These are phyloP conservation scores for Xylariaceae sp. DNA, from an alignment of 2,329 filamentous ascomycete genomes.

Conservation along the genomic window DNA sequence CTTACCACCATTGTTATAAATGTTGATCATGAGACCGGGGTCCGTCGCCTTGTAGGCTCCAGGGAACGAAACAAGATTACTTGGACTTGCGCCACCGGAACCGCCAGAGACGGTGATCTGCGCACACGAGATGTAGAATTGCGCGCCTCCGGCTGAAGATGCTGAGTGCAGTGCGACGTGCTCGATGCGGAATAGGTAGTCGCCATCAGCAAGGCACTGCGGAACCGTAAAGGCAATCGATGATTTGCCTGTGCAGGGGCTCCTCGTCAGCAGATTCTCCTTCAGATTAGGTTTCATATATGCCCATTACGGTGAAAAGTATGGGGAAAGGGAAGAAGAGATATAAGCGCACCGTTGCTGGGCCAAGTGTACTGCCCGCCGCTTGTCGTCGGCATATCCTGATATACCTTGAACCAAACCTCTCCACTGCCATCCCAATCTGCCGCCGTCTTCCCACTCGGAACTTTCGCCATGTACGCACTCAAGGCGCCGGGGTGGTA, in stretches of 20 bases:
- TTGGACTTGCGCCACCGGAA: conserved; percentile 20
- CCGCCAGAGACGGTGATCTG: conserved; percentile 31
- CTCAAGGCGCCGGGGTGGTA: conserved; percentile 36
- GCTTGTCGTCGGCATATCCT: conserved; percentile 32
- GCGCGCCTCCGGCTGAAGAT: conserved; percentile 26
- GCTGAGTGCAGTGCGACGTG: conserved; percentile 32
- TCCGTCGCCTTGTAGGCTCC: conserved; percentile 34
- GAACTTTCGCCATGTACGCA: conserved; percentile 38
- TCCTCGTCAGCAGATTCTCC: neutral
- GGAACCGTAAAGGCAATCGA: conserved; percentile 29
- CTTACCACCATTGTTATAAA: conserved; percentile 26
- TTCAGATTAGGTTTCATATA: too few species aligned
- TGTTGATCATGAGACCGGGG: conserved; percentile 29
- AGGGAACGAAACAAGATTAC: conserved; percentile 26
- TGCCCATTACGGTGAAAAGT: too few species aligned
- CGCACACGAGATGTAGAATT: conserved; percentile 33
- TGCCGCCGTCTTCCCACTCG: conserved; percentile 31
- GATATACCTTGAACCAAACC: conserved; percentile 40
- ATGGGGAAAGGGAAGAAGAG: neutral
- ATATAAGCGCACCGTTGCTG: conserved; percentile 25
- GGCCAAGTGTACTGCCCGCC: conserved; percentile 34
- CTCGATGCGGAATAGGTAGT: conserved; percentile 35
- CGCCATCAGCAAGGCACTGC: conserved; percentile 29
- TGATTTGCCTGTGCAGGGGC: conserved; percentile 16
- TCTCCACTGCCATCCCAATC: conserved; percentile 34